These are phyloP conservation scores for Begonia peltatifolia DNA, from an alignment of 306 rosid species.

Conservation along the genomic window DNA sequence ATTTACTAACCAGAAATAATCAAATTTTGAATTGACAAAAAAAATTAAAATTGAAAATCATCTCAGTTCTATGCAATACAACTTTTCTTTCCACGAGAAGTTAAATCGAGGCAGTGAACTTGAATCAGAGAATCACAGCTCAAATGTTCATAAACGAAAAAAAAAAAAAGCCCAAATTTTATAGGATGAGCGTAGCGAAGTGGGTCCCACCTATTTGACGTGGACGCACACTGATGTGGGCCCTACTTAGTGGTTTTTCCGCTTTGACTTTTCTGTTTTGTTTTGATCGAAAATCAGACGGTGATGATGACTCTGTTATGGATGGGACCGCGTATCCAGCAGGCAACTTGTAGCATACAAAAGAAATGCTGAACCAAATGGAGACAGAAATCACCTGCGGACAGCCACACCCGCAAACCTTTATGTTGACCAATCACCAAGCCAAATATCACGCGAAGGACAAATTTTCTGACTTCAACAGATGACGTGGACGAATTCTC, in stretches of 20 bases:
- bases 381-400: not conserved
- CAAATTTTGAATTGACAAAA: too few species aligned
- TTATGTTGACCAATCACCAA: not conserved
- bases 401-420: not conserved
- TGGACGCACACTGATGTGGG: not conserved
- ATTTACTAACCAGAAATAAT: too few species aligned
- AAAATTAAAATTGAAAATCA: too few species aligned
- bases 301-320: not conserved
- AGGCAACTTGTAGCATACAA: conserved; percentile 1
- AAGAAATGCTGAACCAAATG: not conserved
- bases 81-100: too few species aligned
- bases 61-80: too few species aligned
- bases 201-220: not conserved
- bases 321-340: not conserved
- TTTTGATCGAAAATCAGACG: not conserved
- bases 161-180: not conserved
- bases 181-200: not conserved
- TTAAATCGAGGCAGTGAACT: not conserved
- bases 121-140: not conserved
- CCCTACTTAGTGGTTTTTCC: not conserved
- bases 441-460: not conserved
- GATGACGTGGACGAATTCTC: conserved; percentile 3
- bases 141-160: not conserved
- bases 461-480: too few species aligned
- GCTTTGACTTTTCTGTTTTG: not conserved